A percentile compares a stretch with the other conserved stretches of the same genome.
phyloP scores from a whole-genome alignment of 2,329 filamentous ascomycete species.

The Phyllosticta citribraziliensis region DNA sequence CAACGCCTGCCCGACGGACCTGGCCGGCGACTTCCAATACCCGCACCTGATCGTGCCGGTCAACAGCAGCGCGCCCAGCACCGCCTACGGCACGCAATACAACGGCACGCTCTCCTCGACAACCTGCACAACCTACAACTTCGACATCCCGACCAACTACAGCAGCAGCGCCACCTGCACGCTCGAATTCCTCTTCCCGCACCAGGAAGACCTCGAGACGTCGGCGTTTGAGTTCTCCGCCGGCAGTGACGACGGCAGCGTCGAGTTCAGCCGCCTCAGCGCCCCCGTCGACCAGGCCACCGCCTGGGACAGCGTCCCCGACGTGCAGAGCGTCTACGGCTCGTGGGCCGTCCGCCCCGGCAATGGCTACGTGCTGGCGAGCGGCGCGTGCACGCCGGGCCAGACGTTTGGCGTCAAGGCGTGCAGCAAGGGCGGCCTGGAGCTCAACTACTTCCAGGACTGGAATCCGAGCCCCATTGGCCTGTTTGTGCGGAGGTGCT shows the following conservation, averaged over 20 bases:
- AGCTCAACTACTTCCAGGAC: conserved; percentile 55
- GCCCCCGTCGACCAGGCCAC: conserved; percentile 39
- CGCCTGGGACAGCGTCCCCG: conserved; percentile 45
- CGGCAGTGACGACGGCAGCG: conserved; percentile 39
- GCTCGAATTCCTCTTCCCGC: conserved; percentile 56
- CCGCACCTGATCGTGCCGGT: conserved; percentile 27
- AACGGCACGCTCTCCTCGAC: conserved; percentile 23
- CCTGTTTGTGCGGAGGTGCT: conserved; percentile 18
- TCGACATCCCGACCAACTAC: conserved; percentile 31
- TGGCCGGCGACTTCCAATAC: conserved; percentile 22
- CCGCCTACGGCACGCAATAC: conserved; percentile 17
- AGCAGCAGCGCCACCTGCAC: conserved; percentile 39
- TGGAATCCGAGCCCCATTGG: conserved; percentile 43
- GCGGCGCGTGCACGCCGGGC: conserved; percentile 46
- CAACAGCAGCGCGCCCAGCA: conserved; percentile 15
- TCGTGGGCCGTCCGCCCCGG: conserved; percentile 41
- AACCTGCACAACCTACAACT: conserved; percentile 35
- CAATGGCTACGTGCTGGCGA: conserved; percentile 43
- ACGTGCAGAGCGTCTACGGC: conserved; percentile 35
- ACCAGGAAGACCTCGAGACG: conserved; percentile 47
- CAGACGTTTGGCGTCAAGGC: conserved; percentile 45
- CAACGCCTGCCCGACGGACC: conserved; percentile 14
- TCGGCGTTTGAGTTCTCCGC: conserved; percentile 38
- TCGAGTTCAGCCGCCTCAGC: conserved; percentile 44
- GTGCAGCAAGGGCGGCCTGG: conserved; percentile 39